Base-by-base conservation (phyloP, 352 stramenopile genomes). In the Phytopythium vexans region DNA sequence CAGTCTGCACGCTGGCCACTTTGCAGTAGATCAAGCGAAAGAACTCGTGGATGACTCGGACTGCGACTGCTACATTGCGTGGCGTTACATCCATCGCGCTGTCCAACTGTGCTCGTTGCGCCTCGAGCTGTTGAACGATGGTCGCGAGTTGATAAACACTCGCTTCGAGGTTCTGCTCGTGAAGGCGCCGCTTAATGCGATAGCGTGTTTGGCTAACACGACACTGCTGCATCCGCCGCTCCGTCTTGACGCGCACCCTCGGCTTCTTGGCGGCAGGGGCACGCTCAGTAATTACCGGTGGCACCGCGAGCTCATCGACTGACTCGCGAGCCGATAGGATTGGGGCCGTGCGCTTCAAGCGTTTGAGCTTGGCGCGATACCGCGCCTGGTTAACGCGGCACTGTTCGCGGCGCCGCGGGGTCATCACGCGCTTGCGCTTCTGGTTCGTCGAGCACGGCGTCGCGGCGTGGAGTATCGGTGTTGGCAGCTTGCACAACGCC, bases 341-440 rank as follows among this genome's bases (percentile, higher is more conserved):
- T n/a, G n/a, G n/a, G n/a, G n/a, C n/a, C n/a, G n/a, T n/a, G n/a
- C n/a, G n/a, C 8, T 16, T 27, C 15, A 54, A 42, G 3, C 58
- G 40, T 0, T 43, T 50, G 35, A 75, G 67, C 31, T 77, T 80
- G 48, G 58, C 64, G 40, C 72, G 62, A 48, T 82, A 82, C 3
- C 69, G 62, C 35, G 68, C 68, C 47, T 82, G 68, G 54, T 82
- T 82, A 1, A 32, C 54, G 27, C 72, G 68, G 49, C 72, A 82
- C 33, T 82, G 72, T 10, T 82, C 62, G 9, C 68, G 68, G 4
- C 72, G 72, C 6, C 72, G 60, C 2, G 65, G 52, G 0, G 68
- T 82, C 54, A 79, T 78, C 42, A 64, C 16, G 21, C 72, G 68
- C 35, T 75, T 63, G 6, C 72, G 68, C 38, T 79, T 79, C 37